Evolutionary conservation across 805 yeast genomes (phyloP), one percentile per base, ranked within the genome.

Genomic region (Lachancea kluyveri): DNA sequence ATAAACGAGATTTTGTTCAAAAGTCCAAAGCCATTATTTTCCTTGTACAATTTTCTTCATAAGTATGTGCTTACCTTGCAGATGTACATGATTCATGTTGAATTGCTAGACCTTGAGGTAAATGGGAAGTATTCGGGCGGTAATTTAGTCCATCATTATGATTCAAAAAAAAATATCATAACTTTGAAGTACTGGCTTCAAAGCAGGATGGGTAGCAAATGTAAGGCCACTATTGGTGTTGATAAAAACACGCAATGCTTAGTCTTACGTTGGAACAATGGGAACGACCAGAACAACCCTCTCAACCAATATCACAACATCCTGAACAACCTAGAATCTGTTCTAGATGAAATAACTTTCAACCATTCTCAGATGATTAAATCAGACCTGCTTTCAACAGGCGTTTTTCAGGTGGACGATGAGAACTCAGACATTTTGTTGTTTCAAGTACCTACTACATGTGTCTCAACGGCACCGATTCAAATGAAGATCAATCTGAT

Each of bases 271-370:
- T 57, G 62, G 63, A 20, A 28, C 12, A 32, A 29, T 15, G 46
- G 48, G 6, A 28, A 21, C 12, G 40, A 40, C 13, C 37, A 44
- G 4, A 32, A 24, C 15, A 33, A 38, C 6, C 45, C 52, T 29
- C 48, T 50, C 6, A 37, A 42, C n/a, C 37, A 42, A 15, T 49
- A 57, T 33, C 36, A 39, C 10, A 43, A 46, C 30, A 40, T 52
- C 17, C 30, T 52, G 24, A 42, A 40, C 15, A 55, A 56, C 36
- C 31, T 57, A 20, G 59, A 53, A 30, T 42, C 44, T 21, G 48
- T 54, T n/a, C 31, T 58, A 7, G 55, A 55, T 30, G 59, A 56
- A 28, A 56, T 54, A 13, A 56, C 54, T 48, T 57, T 52, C 32
- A 56, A 57, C 26, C 63, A 58, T 35, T 41, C 60, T 2, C 55